phyloP scores from a whole-genome alignment of 2,329 filamentous ascomycete genomes.

The Ilyonectria robusta region DNA sequence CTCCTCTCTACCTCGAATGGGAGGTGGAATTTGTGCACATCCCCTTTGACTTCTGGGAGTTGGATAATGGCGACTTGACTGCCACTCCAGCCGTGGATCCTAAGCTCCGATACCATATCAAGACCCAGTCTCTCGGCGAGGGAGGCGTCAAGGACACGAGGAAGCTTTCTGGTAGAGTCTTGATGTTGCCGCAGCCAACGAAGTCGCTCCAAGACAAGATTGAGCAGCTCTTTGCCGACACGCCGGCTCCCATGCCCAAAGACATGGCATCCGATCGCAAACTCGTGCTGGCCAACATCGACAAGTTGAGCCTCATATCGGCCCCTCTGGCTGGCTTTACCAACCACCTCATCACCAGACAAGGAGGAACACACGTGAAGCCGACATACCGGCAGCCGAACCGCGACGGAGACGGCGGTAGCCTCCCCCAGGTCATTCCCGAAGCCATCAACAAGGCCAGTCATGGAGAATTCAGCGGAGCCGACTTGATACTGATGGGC shows the following conservation, averaged over 20 bases:
- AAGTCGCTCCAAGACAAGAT: constrained; percentile 52
- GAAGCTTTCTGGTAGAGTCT: constrained; percentile 52
- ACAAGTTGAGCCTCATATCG: constrained; percentile 44
- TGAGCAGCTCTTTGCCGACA: constrained; percentile 51
- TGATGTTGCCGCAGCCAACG: constrained; percentile 58
- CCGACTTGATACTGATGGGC: constrained; percentile 43
- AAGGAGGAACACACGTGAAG: constrained; percentile 57
- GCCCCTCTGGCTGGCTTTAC: constrained; percentile 52
- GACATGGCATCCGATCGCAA: neutral
- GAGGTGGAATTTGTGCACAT: constrained; percentile 57
- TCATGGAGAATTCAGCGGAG: constrained; percentile 17
- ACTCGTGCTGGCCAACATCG: constrained; percentile 16
- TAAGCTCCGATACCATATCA: constrained; percentile 10
- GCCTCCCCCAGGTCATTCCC: neutral
- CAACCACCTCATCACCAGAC: constrained; percentile 51
- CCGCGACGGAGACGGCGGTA: too few species aligned
- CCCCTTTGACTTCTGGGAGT: neutral
- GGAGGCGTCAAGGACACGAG: constrained; percentile 40
- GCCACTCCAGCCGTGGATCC: constrained; percentile 31
- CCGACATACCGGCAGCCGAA: constrained; percentile 42
- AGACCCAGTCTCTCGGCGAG: neutral
- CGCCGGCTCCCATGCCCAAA: constrained; percentile 40
- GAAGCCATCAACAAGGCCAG: neutral
- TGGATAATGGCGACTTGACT: neutral
- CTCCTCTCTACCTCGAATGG: constrained; percentile 60